These are phyloP conservation scores for Pseudogymnoascus sp. DNA, from an alignment of 2,329 filamentous ascomycete genomes.

Conservation along the genomic window DNA sequence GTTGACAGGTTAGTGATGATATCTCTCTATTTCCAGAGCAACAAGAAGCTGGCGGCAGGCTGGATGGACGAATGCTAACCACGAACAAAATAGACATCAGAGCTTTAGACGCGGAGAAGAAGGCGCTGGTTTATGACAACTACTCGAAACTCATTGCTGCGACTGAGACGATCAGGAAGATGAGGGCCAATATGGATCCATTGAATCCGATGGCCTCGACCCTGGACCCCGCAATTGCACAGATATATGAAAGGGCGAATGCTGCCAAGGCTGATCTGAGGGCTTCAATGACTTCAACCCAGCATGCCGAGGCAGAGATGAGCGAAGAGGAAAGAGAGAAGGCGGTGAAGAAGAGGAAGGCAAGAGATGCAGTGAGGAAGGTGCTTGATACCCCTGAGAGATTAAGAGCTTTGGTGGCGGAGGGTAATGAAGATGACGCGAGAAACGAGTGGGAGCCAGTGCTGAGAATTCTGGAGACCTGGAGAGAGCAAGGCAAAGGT, in stretches of 20 bases:
- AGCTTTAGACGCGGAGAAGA: conserved; percentile 89
- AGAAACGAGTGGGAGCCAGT: conserved; percentile 41
- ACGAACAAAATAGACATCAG: conserved; percentile 55
- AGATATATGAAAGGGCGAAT: conserved; percentile 49
- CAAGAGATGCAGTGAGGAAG: conserved; percentile 3
- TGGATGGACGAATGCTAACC: not conserved
- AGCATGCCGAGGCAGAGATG: conserved; percentile 3
- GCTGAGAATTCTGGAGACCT: conserved; percentile 21
- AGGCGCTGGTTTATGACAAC: conserved; percentile 95
- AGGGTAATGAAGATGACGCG: conserved; percentile 54
- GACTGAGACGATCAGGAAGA: conserved; percentile 89
- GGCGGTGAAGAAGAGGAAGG: not conserved
- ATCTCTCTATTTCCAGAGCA: not conserved
- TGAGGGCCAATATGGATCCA: conserved; percentile 75
- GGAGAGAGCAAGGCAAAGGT: conserved; percentile 27
- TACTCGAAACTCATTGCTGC: conserved; percentile 96
- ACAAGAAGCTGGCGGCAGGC: not conserved
- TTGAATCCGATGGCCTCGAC: conserved; percentile 65
- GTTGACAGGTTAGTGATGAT: conserved; percentile 41
- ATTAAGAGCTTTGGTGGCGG: conserved; percentile 47
- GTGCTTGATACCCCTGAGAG: conserved; percentile 29
- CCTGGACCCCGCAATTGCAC: conserved; percentile 62
- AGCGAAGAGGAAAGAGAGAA: conserved; percentile 35
- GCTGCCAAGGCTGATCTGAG: conserved; percentile 21
- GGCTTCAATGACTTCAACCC: conserved; percentile 13